phyloP scores from a whole-genome alignment of 352 stramenopile genomes.

The Pythium brachiatum region DNA sequence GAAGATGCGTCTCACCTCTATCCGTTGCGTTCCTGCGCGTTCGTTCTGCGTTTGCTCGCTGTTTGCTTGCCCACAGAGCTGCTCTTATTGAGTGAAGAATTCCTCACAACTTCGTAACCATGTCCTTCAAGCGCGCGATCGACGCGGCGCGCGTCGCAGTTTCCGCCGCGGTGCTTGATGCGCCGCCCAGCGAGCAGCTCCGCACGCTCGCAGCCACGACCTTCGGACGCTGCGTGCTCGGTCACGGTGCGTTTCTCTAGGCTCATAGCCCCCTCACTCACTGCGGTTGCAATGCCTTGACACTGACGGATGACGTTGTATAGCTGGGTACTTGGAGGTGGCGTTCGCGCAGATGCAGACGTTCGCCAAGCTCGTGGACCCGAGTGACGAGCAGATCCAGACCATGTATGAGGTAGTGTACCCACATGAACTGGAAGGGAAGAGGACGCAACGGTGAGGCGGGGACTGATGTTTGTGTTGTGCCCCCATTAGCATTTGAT shows the following conservation, averaged over 20 bases:
- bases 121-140: conserved; percentile 21
- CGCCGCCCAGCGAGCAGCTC: conserved; percentile 17
- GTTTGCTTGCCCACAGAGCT: too few relatives aligned
- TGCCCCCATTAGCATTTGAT: conserved; percentile 30
- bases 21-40: background rate
- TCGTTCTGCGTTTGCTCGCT: too few relatives aligned
- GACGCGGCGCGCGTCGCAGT: conserved; percentile 13
- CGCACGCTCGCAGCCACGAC: conserved; percentile 30
- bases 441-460: conserved; percentile 8
- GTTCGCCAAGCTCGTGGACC: conserved; percentile 34
- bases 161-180: background rate
- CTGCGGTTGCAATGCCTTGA: too few relatives aligned
- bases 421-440: too few relatives aligned
- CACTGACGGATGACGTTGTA: too few relatives aligned
- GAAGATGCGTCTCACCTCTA: background rate
- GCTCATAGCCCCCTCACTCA: too few relatives aligned
- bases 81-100: too few relatives aligned
- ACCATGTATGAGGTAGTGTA: conserved; percentile 52
- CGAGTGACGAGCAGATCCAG: conserved; percentile 31
- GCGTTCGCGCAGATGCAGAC: conserved; percentile 42
- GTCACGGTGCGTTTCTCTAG: conserved; percentile 48
- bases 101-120: background rate
- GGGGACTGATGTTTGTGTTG: too few relatives aligned
- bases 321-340: conserved; percentile 67
- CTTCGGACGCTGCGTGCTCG: conserved; percentile 73